Evolutionary conservation across 2,329 filamentous ascomycete species (phyloP).

Genomic region (Fusarium euwallaceae): DNA sequence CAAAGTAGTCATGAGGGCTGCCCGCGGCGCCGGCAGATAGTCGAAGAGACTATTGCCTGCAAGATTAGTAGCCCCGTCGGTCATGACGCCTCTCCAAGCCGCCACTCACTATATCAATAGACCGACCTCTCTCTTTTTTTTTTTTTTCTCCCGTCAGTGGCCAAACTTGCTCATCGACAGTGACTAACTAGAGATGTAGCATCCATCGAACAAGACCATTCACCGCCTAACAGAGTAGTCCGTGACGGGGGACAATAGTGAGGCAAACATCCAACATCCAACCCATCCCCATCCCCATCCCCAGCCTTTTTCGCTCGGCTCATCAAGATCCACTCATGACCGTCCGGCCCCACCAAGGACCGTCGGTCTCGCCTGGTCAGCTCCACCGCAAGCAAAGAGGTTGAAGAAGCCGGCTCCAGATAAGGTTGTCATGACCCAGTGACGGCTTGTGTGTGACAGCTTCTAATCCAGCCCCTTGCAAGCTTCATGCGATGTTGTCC

Average conservation of each 20-base stretch:
- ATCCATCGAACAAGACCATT: neutral
- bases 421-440: neutral
- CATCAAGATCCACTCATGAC: constrained; percentile 5
- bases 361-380: neutral
- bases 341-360: neutral
- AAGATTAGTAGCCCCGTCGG: neutral
- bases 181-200: neutral
- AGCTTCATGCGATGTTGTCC: neutral
- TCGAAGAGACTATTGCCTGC: neutral
- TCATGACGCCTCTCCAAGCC: neutral
- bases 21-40: neutral
- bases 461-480: neutral
- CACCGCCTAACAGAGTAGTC: neutral
- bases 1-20: neutral
- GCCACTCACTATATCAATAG: neutral
- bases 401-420: neutral
- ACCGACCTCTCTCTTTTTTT: neutral
- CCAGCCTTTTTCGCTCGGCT: constrained; percentile 2
- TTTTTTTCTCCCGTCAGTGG: neutral
- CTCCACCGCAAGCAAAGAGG: neutral
- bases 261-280: constrained; percentile 3
- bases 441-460: neutral
- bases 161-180: neutral
- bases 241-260: neutral
- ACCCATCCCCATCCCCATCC: neutral